Evolutionary conservation across 1,284 basidiomycete species (phyloP).

Genomic region (Cerrena zonata): DNA sequence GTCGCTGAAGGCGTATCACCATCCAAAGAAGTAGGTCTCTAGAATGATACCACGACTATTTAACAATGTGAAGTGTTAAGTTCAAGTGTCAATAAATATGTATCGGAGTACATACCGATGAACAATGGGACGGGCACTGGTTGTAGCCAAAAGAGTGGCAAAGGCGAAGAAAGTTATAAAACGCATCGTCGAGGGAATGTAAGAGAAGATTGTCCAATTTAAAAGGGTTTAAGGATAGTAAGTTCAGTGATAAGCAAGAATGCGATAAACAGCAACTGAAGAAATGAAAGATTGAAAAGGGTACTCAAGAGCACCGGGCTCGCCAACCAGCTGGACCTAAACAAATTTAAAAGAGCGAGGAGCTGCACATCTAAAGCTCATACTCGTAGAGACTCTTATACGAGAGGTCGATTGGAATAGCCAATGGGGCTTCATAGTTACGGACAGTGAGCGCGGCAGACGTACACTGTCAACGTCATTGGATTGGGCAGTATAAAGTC

Average conservation of each 20-base stretch:
- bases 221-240: not conserved
- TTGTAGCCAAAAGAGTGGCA: not conserved
- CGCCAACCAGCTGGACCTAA: not conserved
- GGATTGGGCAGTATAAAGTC: too few relatives aligned
- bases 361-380: not conserved
- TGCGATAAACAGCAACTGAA: not conserved
- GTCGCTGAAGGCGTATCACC: too few relatives aligned
- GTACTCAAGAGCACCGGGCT: constrained; percentile 17
- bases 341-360: not conserved
- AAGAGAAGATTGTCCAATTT: too few relatives aligned
- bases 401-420: not conserved
- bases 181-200: not conserved
- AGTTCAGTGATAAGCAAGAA: not conserved
- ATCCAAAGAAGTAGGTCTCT: not conserved
- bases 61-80: not conserved
- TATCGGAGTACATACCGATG: not conserved
- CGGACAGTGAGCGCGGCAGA: not conserved
- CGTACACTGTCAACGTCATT: too few relatives aligned
- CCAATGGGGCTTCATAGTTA: not conserved
- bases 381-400: not conserved
- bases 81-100: too few relatives aligned
- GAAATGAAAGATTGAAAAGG: constrained; percentile 6
- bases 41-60: not conserved
- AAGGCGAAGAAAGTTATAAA: not conserved
- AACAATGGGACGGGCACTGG: not conserved